A percentile compares a stretch with the other conserved stretches of the same genome.
These are phyloP conservation scores for Litchi chinensis DNA, from an alignment of 345 rosid genomes.

Conservation along the genomic window DNA sequence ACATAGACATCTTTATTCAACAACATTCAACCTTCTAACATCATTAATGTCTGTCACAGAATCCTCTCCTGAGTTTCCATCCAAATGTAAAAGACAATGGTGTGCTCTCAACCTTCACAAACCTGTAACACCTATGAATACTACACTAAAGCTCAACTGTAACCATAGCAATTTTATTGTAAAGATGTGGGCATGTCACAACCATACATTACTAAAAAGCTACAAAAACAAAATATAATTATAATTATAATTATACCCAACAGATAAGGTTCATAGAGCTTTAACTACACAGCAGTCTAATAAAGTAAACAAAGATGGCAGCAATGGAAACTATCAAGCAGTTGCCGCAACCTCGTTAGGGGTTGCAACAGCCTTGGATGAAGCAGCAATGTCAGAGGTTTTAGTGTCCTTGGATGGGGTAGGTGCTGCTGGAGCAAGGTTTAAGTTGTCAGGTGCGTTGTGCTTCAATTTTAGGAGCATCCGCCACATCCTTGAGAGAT, in stretches of 20 bases:
- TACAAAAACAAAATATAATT: neutral
- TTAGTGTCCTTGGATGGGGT: conserved; percentile 36
- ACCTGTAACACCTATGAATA: too few species aligned
- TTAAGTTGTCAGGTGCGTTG: conserved; percentile 65
- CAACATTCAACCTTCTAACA: neutral
- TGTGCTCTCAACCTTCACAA: neutral
- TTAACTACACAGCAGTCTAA: conserved; percentile 2
- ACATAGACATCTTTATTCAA: neutral
- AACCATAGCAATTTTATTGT: neutral
- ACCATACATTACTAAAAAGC: neutral
- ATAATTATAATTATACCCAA: neutral
- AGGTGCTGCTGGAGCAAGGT: conserved; percentile 47
- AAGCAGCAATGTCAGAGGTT: conserved; percentile 18
- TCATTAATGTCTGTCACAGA: neutral
- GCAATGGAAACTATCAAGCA: conserved; percentile 37
- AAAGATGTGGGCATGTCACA: neutral
- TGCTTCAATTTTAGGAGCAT: conserved; percentile 70
- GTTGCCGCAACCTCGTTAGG: conserved; percentile 47
- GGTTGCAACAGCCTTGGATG: conserved; percentile 22
- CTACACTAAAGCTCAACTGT: neutral
- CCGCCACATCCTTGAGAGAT: conserved; percentile 78
- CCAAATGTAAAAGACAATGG: neutral
- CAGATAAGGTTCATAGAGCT: neutral
- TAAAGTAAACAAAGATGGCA: conserved; percentile 17
- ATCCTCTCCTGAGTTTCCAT: neutral